Evolutionary conservation across 768 basidiomycete species (phyloP).

Genomic region (Pleurotus salmoneostramineus): DNA sequence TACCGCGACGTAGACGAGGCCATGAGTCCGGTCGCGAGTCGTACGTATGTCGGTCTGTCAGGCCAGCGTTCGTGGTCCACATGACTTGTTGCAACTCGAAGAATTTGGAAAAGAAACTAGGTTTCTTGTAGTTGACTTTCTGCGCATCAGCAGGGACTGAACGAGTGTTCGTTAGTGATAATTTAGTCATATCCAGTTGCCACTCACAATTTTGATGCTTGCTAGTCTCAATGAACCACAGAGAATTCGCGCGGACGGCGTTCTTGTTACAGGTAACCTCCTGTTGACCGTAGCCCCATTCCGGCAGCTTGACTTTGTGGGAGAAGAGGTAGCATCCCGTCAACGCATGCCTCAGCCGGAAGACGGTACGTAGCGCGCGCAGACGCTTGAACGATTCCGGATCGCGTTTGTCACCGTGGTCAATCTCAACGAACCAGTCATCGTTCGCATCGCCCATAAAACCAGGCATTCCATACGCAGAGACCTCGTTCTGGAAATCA

Average conservation of each 20-base stretch:
- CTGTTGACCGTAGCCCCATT: slow-evolving; percentile 98
- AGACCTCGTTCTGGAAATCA: slow-evolving; percentile 99
- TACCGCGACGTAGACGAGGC: slow-evolving; percentile 90
- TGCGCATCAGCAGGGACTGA: slow-evolving; percentile 67
- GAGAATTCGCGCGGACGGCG: slow-evolving; percentile 79
- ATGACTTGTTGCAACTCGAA: slow-evolving; percentile 73
- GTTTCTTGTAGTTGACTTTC: slow-evolving; percentile 89
- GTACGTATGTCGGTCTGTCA: slow-evolving; percentile 78
- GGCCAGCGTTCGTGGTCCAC: slow-evolving; percentile 3
- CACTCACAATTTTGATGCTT: slow-evolving; percentile 66
- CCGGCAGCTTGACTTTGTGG: slow-evolving; percentile 95
- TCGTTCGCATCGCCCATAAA: slow-evolving; percentile 91
- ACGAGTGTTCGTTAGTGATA: neutral
- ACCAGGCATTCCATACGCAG: slow-evolving; percentile 84
- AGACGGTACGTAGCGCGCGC: slow-evolving; percentile 75
- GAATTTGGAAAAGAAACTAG: slow-evolving; percentile 90
- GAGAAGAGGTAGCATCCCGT: slow-evolving; percentile 97
- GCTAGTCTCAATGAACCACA: slow-evolving; percentile 94
- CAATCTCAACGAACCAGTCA: slow-evolving; percentile 89
- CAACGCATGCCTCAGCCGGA: slow-evolving; percentile 78
- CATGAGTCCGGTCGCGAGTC: slow-evolving; percentile 92
- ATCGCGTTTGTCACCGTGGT: slow-evolving; percentile 61
- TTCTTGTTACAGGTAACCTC: slow-evolving; percentile 99
- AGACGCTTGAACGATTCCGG: slow-evolving; percentile 65
- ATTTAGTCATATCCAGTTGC: slow-evolving; percentile 5